Conservation (phyloP, 768 basidiomycete genomes). For the Bullera alba region DNA sequence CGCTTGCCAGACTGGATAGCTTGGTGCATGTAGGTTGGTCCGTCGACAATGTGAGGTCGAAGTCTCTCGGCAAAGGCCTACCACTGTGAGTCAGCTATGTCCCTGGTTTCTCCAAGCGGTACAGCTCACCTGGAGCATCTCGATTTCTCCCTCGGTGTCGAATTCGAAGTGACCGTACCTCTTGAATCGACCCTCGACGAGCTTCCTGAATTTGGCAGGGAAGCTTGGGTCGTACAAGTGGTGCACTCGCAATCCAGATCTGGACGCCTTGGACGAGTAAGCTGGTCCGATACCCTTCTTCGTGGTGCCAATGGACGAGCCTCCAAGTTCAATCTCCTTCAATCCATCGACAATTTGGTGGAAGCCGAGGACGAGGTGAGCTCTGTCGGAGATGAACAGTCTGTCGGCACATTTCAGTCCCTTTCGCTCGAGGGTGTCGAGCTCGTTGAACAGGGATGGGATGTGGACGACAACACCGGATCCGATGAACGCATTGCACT, state of each 20-base stretch:
- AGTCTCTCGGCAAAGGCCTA: conserved; percentile 77
- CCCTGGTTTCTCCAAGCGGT: neutral
- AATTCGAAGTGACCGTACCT: conserved; percentile 97
- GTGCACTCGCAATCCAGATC: conserved; percentile 90
- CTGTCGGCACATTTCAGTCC: conserved; percentile 79
- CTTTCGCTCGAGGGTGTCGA: conserved; percentile 75
- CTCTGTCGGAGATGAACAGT: conserved; percentile 88
- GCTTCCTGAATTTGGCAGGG: conserved; percentile 81
- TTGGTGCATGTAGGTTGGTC: conserved; percentile 73
- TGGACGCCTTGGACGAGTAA: conserved; percentile 93
- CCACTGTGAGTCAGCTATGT: neutral
- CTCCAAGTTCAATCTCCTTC: conserved; percentile 94
- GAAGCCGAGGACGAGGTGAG: conserved; percentile 96
- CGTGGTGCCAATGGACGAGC: conserved; percentile 81
- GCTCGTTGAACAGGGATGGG: conserved; percentile 88
- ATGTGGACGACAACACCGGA: conserved; percentile 93
- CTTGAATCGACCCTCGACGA: conserved; percentile 96
- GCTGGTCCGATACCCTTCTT: conserved; percentile 98
- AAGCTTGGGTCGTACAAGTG: conserved; percentile 89
- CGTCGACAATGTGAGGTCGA: conserved; percentile 82
- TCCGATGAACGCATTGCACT: conserved; percentile 80
- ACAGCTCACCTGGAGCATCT: conserved; percentile 74
- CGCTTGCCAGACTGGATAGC: conserved; percentile 68
- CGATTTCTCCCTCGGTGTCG: conserved; percentile 93
- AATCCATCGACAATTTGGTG: conserved; percentile 99